Conservation (phyloP, 768 basidiomycete species). For the Tubosaeta sp. region DNA sequence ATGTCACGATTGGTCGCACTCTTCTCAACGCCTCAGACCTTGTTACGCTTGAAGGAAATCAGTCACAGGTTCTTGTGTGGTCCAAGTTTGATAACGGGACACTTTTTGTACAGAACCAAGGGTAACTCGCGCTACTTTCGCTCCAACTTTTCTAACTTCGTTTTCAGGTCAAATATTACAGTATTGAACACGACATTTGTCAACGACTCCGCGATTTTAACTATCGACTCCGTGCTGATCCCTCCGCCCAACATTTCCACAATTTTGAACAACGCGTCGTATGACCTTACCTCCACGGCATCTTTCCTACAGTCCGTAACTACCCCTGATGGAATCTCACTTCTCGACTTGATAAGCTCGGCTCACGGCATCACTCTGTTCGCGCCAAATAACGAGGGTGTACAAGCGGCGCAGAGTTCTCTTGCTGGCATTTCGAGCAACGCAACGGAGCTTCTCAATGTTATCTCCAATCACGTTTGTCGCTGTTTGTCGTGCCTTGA, state of each 20-base stretch:
- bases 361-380: constrained; percentile 62
- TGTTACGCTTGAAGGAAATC: constrained; percentile 54
- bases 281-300: constrained; percentile 38
- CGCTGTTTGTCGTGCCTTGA: background rate
- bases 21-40: constrained; percentile 47
- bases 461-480: constrained; percentile 61
- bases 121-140: constrained; percentile 27
- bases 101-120: constrained; percentile 47
- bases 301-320: constrained; percentile 12
- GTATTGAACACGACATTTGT: constrained; percentile 37
- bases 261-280: constrained; percentile 35
- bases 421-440: constrained; percentile 40
- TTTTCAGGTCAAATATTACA: constrained; percentile 29
- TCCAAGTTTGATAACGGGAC: constrained; percentile 35
- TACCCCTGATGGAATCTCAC: constrained; percentile 22
- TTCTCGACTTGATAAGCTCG: constrained; percentile 29
- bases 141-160: background rate
- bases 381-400: constrained; percentile 53
- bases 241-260: constrained; percentile 47
- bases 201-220: constrained; percentile 42
- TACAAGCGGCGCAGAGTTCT: constrained; percentile 35
- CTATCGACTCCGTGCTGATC: constrained; percentile 47
- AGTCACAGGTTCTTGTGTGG: constrained; percentile 54
- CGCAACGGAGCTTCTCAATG: constrained; percentile 36
- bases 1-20: constrained; percentile 60